Conservation (phyloP, 805 yeast genomes). For the Ogataea angusta region DNA sequence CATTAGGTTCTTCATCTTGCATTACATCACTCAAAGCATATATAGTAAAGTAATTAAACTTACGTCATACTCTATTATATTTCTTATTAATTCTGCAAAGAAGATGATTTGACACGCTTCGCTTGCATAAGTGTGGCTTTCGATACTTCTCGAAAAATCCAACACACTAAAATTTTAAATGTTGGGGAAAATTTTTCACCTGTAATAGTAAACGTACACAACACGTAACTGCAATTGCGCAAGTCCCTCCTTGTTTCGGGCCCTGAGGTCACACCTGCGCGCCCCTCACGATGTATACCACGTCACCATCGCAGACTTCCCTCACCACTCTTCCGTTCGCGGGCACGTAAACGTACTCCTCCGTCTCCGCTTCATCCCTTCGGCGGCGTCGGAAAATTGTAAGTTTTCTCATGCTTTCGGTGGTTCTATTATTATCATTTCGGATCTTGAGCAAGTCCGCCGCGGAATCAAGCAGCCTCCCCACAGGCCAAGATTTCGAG, state of each 20-base stretch:
- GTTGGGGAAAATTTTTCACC: constrained; percentile 1
- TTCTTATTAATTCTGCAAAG: background rate
- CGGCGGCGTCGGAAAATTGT: constrained; percentile 42
- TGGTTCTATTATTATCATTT: constrained; percentile 48
- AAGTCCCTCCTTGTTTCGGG: background rate
- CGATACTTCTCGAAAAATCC: constrained; percentile 11
- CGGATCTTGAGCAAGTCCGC: constrained; percentile 45
- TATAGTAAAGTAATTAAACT: background rate
- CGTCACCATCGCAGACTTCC: constrained; percentile 47
- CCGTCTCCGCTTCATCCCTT: constrained; percentile 28
- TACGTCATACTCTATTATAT: background rate
- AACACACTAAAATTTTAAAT: constrained; percentile 5
- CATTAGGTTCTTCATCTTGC: constrained; percentile 1
- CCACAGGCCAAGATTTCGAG: constrained; percentile 57
- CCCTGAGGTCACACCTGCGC: constrained; percentile 15
- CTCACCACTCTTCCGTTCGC: constrained; percentile 38
- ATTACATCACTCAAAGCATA: constrained; percentile 3
- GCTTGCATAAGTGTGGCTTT: constrained; percentile 6
- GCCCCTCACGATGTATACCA: constrained; percentile 53
- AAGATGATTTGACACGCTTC: constrained; percentile 6
- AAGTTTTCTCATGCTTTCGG: constrained; percentile 39
- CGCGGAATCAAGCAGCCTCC: constrained; percentile 52
- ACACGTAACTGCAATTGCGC: background rate
- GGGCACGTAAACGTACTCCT: constrained; percentile 32
- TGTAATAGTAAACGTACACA: background rate